These are phyloP conservation scores for Alternaria consortialis DNA, from an alignment of 2,329 filamentous ascomycete species.

Conservation along the genomic window DNA sequence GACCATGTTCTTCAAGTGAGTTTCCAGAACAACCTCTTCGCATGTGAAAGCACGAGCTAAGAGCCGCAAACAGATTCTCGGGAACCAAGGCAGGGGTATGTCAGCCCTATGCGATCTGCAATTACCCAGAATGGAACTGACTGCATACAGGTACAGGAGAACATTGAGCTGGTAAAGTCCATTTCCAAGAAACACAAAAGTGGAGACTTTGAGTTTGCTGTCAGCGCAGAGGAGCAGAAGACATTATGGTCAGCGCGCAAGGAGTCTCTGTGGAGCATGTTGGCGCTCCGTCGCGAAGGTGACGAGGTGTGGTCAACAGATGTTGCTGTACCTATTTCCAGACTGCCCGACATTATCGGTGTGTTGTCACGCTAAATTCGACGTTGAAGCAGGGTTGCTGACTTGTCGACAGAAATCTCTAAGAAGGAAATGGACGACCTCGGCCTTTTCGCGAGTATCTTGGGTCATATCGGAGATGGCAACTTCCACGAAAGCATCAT, in stretches of 20 bases:
- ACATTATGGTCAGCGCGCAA: slow-evolving; percentile 69
- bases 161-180: slow-evolving; percentile 72
- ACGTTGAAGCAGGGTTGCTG: slow-evolving; percentile 8
- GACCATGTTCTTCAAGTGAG: slow-evolving; percentile 82
- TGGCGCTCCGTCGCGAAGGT: slow-evolving; percentile 63
- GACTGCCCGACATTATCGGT: slow-evolving; percentile 69
- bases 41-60: slow-evolving; percentile 33
- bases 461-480: slow-evolving; percentile 91
- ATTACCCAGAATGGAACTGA: slow-evolving; percentile 40
- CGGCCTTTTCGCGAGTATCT: slow-evolving; percentile 84
- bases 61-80: slow-evolving; percentile 62
- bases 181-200: slow-evolving; percentile 71
- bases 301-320: slow-evolving; percentile 70
- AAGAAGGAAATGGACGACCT: slow-evolving; percentile 90
- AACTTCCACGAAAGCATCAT: slow-evolving; percentile 96
- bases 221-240: slow-evolving; percentile 62
- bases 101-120: slow-evolving; percentile 17
- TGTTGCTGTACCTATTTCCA: slow-evolving; percentile 68
- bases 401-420: slow-evolving; percentile 70
- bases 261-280: slow-evolving; percentile 68
- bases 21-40: slow-evolving; percentile 7
- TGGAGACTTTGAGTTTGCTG: slow-evolving; percentile 64
- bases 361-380: slow-evolving; percentile 18
- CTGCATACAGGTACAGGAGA: slow-evolving; percentile 70
- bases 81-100: slow-evolving; percentile 73